phyloP scores from a whole-genome alignment of 768 basidiomycete genomes.

The Russula foetens region DNA sequence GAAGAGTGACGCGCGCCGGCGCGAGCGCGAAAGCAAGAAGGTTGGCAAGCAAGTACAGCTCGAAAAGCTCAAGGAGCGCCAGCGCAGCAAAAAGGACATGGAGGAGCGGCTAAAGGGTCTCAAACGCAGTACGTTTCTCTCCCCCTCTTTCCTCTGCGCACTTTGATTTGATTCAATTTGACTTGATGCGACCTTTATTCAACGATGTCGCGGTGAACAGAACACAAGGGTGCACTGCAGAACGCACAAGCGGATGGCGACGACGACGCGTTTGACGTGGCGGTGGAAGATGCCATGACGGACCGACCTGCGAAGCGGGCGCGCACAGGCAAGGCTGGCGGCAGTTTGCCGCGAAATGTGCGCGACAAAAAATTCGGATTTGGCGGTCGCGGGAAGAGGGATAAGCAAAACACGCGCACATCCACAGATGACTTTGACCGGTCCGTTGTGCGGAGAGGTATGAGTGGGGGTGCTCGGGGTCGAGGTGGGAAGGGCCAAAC shows the following conservation, averaged over 20 bases:
- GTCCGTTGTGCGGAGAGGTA: slow-evolving; percentile 28
- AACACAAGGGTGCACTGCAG: slow-evolving; percentile 78
- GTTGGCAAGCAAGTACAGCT: slow-evolving; percentile 97
- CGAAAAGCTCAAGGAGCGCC: slow-evolving; percentile 88
- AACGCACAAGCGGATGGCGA: slow-evolving; percentile 44
- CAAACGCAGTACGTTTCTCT: slow-evolving; percentile 67
- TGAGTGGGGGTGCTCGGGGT: slow-evolving; percentile 23
- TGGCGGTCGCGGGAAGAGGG: slow-evolving; percentile 56
- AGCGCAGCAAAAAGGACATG: slow-evolving; percentile 86
- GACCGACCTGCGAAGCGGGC: slow-evolving; percentile 62
- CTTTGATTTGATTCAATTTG: not conserved
- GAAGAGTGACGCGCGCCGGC: slow-evolving; percentile 84
- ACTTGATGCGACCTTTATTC: too few species aligned
- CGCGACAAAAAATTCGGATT: slow-evolving; percentile 81
- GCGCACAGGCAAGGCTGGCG: slow-evolving; percentile 21
- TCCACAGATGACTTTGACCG: slow-evolving; percentile 68
- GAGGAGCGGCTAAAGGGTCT: slow-evolving; percentile 78
- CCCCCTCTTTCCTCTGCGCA: not conserved
- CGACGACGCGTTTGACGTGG: slow-evolving; percentile 75
- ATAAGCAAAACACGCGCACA: slow-evolving; percentile 75
- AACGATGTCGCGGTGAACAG: slow-evolving; percentile 32
- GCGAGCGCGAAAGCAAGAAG: slow-evolving; percentile 93
- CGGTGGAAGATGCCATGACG: slow-evolving; percentile 82
- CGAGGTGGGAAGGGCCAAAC: slow-evolving; percentile 29
- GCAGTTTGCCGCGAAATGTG: slow-evolving; percentile 43